phyloP scores from a whole-genome alignment of 2,329 filamentous ascomycete species.

The Lasiodiplodia sp. region DNA sequence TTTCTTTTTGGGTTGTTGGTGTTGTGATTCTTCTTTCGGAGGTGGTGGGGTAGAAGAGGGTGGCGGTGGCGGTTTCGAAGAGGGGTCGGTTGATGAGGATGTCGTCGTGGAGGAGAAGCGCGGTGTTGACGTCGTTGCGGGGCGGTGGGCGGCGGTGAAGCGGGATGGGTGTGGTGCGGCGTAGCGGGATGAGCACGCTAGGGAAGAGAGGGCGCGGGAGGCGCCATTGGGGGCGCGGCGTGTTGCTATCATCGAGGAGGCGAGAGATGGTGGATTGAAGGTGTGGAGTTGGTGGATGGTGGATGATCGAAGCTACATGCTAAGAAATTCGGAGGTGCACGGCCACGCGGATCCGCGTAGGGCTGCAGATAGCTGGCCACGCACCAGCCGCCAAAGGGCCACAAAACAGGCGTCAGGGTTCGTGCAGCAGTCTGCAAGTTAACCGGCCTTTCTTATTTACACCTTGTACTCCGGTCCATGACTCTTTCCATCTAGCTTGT shows the following conservation, averaged over 20 bases:
- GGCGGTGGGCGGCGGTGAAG: background rate
- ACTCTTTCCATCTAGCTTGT: slow-evolving; percentile 37
- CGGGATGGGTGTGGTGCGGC: background rate
- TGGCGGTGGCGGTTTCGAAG: background rate
- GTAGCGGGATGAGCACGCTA: background rate
- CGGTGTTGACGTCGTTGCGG: background rate
- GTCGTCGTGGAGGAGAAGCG: slow-evolving; percentile 2
- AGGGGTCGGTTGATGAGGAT: background rate
- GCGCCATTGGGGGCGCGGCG: slow-evolving; percentile 12
- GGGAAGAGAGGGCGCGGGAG: background rate
- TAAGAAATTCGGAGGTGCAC: background rate
- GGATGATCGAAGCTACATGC: background rate
- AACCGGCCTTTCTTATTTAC: background rate
- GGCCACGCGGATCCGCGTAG: background rate
- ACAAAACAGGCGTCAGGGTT: background rate
- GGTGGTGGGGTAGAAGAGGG: background rate
- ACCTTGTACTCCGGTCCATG: slow-evolving; percentile 31
- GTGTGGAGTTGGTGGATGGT: background rate
- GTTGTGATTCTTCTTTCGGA: background rate
- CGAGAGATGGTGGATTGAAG: background rate
- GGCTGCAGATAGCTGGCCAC: background rate
- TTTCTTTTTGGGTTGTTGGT: background rate
- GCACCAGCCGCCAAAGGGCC: background rate
- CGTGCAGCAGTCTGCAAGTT: background rate
- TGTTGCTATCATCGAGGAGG: background rate